Base-by-base conservation (phyloP, 2,329 filamentous ascomycete genomes). In the Calonectria multiphialidica region DNA sequence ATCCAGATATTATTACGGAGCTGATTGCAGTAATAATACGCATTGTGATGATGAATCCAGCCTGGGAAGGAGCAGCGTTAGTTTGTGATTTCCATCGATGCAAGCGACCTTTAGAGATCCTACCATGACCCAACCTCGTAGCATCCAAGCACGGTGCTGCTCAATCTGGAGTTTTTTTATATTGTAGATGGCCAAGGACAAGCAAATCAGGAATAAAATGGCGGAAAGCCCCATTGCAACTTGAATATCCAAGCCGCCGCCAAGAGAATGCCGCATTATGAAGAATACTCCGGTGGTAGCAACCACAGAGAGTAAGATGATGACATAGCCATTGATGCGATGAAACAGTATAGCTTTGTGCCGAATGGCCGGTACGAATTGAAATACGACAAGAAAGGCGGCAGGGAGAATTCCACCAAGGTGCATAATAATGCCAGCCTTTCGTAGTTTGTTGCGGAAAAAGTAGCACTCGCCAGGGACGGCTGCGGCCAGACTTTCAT, bases 91-190 rank as follows among this genome's bases (percentile, higher is more conserved):
- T 16, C 4, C n/a, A 45, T n/a, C 6, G 10, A 18, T 57, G n/a
- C 13, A 13, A 23, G 12, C 10, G 25, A 3, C 18, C 25, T 3
- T 10, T 1, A 15, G 23, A 5, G n/a, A 16, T 18, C 57, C 21
- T 33, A 62, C 57, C 37, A 62, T n/a, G 12, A 62, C 57, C 57
- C 57, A 62, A 13, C 57, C 57, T 15, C 90, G 80, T 21, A 92
- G 78, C 90, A 92, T 92, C 90, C 90, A 92, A 5, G 88, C 88
- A 0, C 90, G 86, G 70, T 92, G 91, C 76, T 92, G 87, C 45
- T 92, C 89, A 55, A 93, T 90, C 76, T 92, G 90, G 3, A 92
- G 78, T 1, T 84, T 82, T 79, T 89, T 91, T 79, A 93, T 87
- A 71, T 91, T 92, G 78, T 87, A 83, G 35, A 86, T 86, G 1